These are phyloP conservation scores for Podospora bellae-mahoneyi DNA, from an alignment of 495 filamentous ascomycete genomes.

Conservation along the genomic window DNA sequence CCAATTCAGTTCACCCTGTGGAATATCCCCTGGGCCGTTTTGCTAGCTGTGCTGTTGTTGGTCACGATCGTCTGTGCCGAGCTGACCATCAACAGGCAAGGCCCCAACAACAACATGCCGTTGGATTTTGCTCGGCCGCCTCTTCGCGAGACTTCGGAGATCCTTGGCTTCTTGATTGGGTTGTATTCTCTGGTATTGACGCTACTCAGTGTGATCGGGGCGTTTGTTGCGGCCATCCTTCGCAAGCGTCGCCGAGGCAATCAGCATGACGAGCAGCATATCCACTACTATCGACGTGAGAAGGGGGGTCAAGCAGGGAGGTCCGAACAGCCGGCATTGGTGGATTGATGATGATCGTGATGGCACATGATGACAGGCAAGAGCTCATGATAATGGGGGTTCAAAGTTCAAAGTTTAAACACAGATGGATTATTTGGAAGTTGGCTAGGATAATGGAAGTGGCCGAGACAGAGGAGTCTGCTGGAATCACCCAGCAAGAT, in stretches of 20 bases:
- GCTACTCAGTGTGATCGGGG: constrained; percentile 25
- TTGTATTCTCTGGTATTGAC: constrained; percentile 29
- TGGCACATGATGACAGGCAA: neutral
- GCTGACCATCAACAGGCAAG: constrained; percentile 27
- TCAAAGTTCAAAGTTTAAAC: too few species aligned
- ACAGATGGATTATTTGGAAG: too few species aligned
- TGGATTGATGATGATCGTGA: neutral
- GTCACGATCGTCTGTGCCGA: constrained; percentile 26
- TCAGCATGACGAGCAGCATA: neutral
- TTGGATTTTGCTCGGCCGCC: constrained; percentile 30
- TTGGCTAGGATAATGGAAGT: too few species aligned
- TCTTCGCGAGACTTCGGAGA: constrained; percentile 32
- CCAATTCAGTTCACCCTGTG: constrained; percentile 26
- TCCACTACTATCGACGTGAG: neutral
- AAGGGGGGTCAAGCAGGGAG: neutral
- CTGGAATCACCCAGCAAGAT: too few species aligned
- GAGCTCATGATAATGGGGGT: too few species aligned
- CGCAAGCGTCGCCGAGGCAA: neutral
- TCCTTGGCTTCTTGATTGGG: constrained; percentile 30
- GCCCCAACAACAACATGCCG: constrained; percentile 24
- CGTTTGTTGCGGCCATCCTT: constrained; percentile 11
- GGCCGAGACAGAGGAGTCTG: too few species aligned
- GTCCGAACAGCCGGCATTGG: constrained; percentile 4
- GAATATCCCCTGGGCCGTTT: constrained; percentile 31
- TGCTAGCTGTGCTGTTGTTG: constrained; percentile 26